Conservation (phyloP, 2,329 filamentous ascomycete genomes). For the Seiridium unicorne region DNA sequence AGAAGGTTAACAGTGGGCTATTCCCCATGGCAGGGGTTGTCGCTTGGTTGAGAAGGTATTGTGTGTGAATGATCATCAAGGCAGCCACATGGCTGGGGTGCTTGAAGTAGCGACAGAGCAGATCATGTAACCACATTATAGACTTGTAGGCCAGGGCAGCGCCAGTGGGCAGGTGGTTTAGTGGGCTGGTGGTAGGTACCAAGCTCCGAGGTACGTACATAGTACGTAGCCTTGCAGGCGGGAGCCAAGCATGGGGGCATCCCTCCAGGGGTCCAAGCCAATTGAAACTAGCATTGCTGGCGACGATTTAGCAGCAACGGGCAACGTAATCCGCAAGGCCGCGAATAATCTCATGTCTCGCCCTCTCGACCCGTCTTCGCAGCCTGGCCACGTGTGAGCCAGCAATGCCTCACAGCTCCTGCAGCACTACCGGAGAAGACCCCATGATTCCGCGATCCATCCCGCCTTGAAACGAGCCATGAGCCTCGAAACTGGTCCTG, state of each 20-base stretch:
- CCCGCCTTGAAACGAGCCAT: constrained; percentile 38
- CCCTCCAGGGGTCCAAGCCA: constrained; percentile 4
- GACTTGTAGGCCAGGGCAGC: no score
- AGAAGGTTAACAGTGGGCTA: no score
- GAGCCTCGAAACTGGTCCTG: constrained; percentile 61
- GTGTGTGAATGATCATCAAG: no score
- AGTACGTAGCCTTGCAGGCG: background rate
- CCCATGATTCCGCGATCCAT: constrained; percentile 5
- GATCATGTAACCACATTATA: no score
- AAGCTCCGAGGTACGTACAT: no score
- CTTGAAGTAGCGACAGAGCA: no score
- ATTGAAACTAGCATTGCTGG: constrained; percentile 8
- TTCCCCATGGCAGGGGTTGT: no score
- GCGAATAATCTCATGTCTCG: constrained; percentile 4
- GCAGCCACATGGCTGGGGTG: no score
- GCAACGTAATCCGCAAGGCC: constrained; percentile 20
- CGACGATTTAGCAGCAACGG: constrained; percentile 15
- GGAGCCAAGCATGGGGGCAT: background rate
- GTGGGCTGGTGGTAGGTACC: no score
- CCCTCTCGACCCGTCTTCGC: background rate
- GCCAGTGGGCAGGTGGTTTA: no score
- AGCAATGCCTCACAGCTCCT: background rate
- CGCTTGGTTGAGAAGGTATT: no score
- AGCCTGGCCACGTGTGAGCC: background rate
- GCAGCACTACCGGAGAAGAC: background rate